Evolutionary conservation across 768 basidiomycete genomes (phyloP).

Genomic region (Phallus indusiatus): DNA sequence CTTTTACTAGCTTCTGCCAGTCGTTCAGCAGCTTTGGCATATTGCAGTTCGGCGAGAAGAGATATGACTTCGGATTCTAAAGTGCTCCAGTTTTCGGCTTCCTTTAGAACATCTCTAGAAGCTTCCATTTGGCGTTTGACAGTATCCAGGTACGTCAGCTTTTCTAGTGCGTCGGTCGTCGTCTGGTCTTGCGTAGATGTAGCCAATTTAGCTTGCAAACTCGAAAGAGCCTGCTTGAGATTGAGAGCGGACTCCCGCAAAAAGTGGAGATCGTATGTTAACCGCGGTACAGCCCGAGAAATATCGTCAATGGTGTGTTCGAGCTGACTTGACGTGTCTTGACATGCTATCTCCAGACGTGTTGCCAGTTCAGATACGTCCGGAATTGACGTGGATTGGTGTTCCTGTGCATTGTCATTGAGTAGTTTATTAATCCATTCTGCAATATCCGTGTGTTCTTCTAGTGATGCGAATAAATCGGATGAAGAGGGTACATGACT

Average conservation of each 20-base stretch:
- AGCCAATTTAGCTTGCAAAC: conserved; percentile 47
- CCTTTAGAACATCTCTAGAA: conserved; percentile 78
- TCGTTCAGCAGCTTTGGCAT: conserved; percentile 85
- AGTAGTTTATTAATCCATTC: conserved; percentile 69
- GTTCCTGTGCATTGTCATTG: conserved; percentile 25
- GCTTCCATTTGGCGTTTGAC: conserved; percentile 84
- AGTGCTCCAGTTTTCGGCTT: conserved; percentile 95
- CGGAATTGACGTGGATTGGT: conserved; percentile 14
- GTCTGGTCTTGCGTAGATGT: conserved; percentile 32
- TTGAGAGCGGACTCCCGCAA: conserved; percentile 87
- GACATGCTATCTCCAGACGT: conserved; percentile 73
- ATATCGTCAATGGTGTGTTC: conserved; percentile 91
- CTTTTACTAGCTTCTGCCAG: conserved; percentile 81
- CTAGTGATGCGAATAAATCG: conserved; percentile 31
- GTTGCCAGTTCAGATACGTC: conserved; percentile 58
- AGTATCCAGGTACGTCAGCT: conserved; percentile 71
- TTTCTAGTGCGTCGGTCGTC: conserved; percentile 62
- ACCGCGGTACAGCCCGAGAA: conserved; percentile 79
- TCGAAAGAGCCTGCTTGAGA: conserved; percentile 56
- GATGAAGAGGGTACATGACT: conserved; percentile 3
- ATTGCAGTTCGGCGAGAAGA: conserved; percentile 63
- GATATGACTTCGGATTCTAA: conserved; percentile 87
- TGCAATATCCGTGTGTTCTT: conserved; percentile 49
- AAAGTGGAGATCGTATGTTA: conserved; percentile 94
- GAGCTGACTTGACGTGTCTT: conserved; percentile 79